phyloP scores from a whole-genome alignment of 768 basidiomycete genomes.

The Mycena alexandri region DNA sequence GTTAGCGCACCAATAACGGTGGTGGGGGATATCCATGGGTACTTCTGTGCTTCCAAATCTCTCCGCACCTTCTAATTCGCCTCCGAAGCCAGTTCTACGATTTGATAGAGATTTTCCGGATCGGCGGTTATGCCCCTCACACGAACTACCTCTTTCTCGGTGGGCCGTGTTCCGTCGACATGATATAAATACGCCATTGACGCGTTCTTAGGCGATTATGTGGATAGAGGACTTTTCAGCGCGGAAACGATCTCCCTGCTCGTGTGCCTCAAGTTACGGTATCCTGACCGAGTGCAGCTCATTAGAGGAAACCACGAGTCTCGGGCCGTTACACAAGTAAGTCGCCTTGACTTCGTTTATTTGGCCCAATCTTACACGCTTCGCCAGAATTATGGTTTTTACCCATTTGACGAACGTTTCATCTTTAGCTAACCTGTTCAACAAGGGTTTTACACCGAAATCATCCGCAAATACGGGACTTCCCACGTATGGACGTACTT shows the following conservation, averaged over 20 bases:
- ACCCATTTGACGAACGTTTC: constrained; percentile 47
- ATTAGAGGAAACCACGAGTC: constrained; percentile 99
- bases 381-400: constrained; percentile 95
- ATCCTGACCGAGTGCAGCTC: constrained; percentile 95
- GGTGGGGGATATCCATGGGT: constrained; percentile 99
- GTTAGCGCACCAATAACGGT: constrained; percentile 97
- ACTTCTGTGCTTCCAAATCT: constrained; percentile 51
- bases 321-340: constrained; percentile 96
- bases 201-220: constrained; percentile 81
- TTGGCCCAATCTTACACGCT: constrained; percentile 7
- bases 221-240: constrained; percentile 97
- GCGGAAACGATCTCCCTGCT: constrained; percentile 98
- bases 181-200: neutral
- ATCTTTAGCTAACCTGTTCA: neutral
- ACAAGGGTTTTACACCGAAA: constrained; percentile 82
- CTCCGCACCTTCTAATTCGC: constrained; percentile 43
- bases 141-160: constrained; percentile 99
- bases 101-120: constrained; percentile 98
- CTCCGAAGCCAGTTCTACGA: constrained; percentile 95
- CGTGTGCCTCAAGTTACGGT: constrained; percentile 95
- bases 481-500: constrained; percentile 99
- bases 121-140: constrained; percentile 96
- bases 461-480: constrained; percentile 95
- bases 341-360: constrained; percentile 10
- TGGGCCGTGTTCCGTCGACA: constrained; percentile 50